phyloP scores from a whole-genome alignment of 2,329 filamentous ascomycete genomes.

The Sphaerulina vaccinii region DNA sequence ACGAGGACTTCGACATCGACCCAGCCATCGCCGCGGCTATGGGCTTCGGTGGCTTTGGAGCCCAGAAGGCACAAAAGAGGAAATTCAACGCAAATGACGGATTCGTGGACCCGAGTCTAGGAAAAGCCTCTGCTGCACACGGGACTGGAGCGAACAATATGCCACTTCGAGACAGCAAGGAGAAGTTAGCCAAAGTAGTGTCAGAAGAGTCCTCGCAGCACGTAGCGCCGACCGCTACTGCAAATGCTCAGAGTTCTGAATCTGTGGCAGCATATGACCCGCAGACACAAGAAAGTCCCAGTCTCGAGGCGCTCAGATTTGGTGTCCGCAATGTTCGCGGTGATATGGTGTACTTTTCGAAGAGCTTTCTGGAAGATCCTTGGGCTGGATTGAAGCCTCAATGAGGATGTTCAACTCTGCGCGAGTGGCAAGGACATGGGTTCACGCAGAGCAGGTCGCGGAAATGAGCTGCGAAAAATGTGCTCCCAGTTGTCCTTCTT shows the following conservation, averaged over 20 bases:
- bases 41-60: slow-evolving; percentile 72
- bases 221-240: not conserved
- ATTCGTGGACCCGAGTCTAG: slow-evolving; percentile 42
- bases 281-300: slow-evolving; percentile 18
- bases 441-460: no score
- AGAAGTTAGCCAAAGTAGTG: not conserved
- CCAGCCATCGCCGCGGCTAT: slow-evolving; percentile 64
- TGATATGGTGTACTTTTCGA: slow-evolving; percentile 68
- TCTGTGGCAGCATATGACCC: slow-evolving; percentile 3
- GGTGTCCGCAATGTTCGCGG: slow-evolving; percentile 52
- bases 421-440: not conserved
- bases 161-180: slow-evolving; percentile 21
- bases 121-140: slow-evolving; percentile 36
- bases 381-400: slow-evolving; percentile 50
- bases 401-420: not conserved
- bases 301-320: slow-evolving; percentile 40
- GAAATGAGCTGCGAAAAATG: not conserved
- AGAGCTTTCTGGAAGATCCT: slow-evolving; percentile 68
- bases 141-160: slow-evolving; percentile 31
- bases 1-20: slow-evolving; percentile 44
- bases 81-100: slow-evolving; percentile 63
- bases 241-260: not conserved
- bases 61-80: slow-evolving; percentile 64
- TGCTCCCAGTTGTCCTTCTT: not conserved
- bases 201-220: not conserved